Conservation (phyloP, 106 monocot genomes). For the Iris macrosiphon region DNA sequence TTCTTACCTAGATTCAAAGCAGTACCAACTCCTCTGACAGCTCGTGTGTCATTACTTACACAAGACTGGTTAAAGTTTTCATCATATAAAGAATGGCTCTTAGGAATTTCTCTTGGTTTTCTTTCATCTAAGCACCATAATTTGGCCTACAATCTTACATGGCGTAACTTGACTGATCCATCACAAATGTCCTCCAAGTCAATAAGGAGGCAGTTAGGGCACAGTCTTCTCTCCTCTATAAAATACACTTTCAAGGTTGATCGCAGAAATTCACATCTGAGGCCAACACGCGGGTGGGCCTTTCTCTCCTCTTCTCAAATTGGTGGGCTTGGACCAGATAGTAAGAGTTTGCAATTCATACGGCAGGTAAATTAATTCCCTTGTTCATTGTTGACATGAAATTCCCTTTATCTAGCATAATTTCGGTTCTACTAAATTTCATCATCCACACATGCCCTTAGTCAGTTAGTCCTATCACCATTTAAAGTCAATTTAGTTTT, state of each 20-base stretch:
- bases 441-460: too few relatives aligned
- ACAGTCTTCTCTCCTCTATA: constrained; percentile 74
- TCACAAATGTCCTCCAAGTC: constrained; percentile 56
- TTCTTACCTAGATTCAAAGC: constrained; percentile 70
- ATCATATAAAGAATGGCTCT: constrained; percentile 71
- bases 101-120: constrained; percentile 76
- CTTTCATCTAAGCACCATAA: constrained; percentile 71
- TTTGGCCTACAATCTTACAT: constrained; percentile 74
- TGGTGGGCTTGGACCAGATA: constrained; percentile 70
- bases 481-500: too few relatives aligned
- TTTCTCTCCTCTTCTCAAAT: constrained; percentile 69
- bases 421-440: too few relatives aligned
- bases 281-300: constrained; percentile 84
- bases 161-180: constrained; percentile 79
- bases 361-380: constrained; percentile 51
- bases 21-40: constrained; percentile 50
- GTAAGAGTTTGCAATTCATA: constrained; percentile 54
- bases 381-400: not conserved
- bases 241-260: constrained; percentile 92
- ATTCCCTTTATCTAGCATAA: not conserved
- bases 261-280: constrained; percentile 66
- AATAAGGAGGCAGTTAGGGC: constrained; percentile 73
- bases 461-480: too few relatives aligned
- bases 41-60: constrained; percentile 60
- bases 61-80: constrained; percentile 93